Evolutionary conservation across 2,329 filamentous ascomycete genomes (phyloP), one percentile per base, ranked within the genome.

Genomic region (Xylariaceae sp.): DNA sequence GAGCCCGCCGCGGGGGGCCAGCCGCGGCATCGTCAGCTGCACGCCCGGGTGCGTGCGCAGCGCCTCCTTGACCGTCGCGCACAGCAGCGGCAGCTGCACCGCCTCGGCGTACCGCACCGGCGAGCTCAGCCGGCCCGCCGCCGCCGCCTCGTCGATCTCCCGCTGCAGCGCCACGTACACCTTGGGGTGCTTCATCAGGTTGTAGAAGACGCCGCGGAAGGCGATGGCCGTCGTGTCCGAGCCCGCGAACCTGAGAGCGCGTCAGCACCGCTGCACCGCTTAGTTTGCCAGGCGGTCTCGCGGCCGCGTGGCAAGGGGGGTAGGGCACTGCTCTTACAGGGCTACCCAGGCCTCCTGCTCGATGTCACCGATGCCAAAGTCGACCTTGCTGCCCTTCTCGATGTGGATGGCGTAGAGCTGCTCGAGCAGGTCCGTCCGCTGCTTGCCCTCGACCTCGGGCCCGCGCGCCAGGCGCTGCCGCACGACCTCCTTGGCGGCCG

Each of bases 11-110:
- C 35, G 23, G 2, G 62, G 62, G 2, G 63, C 60, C 6, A 61
- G 42, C 2, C 66, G 59, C 36, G 64, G 59, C 4, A 68, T 48
- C 3, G 56, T 43, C 32, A 64, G 51, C 9, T 57, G 57, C n/a
- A 65, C 50, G 4, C 54, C 53, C 3, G 63, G 59, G 34, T 68
- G 61, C 3, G 67, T 40, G 9, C 66, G 58, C 44, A 66, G 52
- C 2, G 59, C 53, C 43, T 69, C 66, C 15, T 58, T 59, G 28
- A 69, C 51, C 10, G 63, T 58, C 2, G 64, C 62, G 29, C 56
- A 48, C 8, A 68, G 53, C 36, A 63, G 65, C 3, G 47, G 43
- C 29, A 52, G 36, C 25, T 35, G 34, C 26, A 40, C 38, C 12
- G 41, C 43, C 25, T 43, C 38, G 5, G 36, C 29, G 24, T 39